phyloP scores from a whole-genome alignment of 2,329 filamentous ascomycete species.

The Aspergillus vadensis region DNA sequence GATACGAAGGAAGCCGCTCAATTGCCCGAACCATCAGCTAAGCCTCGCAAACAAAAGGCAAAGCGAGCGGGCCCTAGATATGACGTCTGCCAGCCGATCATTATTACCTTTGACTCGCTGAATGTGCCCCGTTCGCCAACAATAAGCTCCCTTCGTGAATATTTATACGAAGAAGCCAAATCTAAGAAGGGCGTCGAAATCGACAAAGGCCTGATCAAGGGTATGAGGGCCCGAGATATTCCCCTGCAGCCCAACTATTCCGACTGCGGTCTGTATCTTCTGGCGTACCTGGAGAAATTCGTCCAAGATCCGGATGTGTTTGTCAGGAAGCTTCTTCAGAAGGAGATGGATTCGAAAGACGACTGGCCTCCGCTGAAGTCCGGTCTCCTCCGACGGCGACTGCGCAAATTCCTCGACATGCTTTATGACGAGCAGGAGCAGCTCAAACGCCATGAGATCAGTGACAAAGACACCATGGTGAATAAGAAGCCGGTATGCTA shows the following conservation, averaged over 20 bases:
- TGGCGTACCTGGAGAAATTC: conserved; percentile 84
- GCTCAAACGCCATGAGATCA: conserved; percentile 36
- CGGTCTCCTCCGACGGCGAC: conserved; percentile 62
- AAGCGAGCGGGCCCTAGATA: conserved; percentile 42
- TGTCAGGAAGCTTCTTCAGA: conserved; percentile 65
- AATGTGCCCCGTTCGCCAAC: conserved; percentile 65
- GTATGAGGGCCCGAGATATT: conserved; percentile 72
- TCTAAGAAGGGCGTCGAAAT: conserved; percentile 59
- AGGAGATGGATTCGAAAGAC: conserved; percentile 59
- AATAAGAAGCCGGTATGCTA: conserved; percentile 35
- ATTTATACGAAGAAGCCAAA: conserved; percentile 72
- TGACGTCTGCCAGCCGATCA: conserved; percentile 62
- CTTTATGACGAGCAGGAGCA: conserved; percentile 62
- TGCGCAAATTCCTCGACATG: conserved; percentile 66
- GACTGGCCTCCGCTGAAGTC: conserved; percentile 60
- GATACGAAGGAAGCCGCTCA: conserved; percentile 17
- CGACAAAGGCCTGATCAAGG: conserved; percentile 50
- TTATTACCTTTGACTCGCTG: conserved; percentile 87
- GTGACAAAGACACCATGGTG: conserved; percentile 38
- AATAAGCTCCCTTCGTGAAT: conserved; percentile 70
- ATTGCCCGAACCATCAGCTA: conserved; percentile 14
- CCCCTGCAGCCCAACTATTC: conserved; percentile 80
- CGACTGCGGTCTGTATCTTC: conserved; percentile 85
- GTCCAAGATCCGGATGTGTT: conserved; percentile 73
- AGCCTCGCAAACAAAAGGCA: conserved; percentile 29